phyloP scores from a whole-genome alignment of 345 rosid genomes.

The Camelina sativa region DNA sequence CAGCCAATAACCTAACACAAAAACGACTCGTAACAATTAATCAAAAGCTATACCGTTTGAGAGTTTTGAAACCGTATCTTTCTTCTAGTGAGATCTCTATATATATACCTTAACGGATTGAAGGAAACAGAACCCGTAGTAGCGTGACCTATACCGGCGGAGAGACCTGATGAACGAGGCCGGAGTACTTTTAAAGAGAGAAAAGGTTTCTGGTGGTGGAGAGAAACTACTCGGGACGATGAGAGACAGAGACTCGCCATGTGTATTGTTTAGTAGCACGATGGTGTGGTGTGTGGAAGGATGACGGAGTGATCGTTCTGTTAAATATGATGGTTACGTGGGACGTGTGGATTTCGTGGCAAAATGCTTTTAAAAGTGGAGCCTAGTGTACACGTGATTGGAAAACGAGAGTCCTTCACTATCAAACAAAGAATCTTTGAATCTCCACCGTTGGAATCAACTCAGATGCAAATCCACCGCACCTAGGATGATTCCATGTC shows the following conservation, averaged over 20 bases:
- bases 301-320: slow-evolving; percentile 38
- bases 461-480: slow-evolving; percentile 19
- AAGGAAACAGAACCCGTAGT: slow-evolving; percentile 44
- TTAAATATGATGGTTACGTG: slow-evolving; percentile 27
- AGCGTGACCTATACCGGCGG: slow-evolving; percentile 25
- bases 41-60: not conserved
- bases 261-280: slow-evolving; percentile 1
- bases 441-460: slow-evolving; percentile 40
- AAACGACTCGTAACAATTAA: not conserved
- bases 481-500: slow-evolving; percentile 24
- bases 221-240: slow-evolving; percentile 42
- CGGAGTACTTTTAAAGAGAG: slow-evolving; percentile 33
- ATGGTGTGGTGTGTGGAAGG: not conserved
- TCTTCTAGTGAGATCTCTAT: no score
- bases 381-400: slow-evolving; percentile 24
- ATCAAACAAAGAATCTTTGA: slow-evolving; percentile 27
- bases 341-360: not conserved
- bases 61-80: not conserved
- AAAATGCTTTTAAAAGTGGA: slow-evolving; percentile 11
- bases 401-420: slow-evolving; percentile 1
- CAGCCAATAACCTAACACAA: slow-evolving; percentile 47
- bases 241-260: slow-evolving; percentile 49
- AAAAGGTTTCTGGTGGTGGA: slow-evolving; percentile 28
- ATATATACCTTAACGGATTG: slow-evolving; percentile 67
- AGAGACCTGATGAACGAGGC: slow-evolving; percentile 14